Percentiles rank a stretch among this genome's conserved stretches.
These are phyloP conservation scores for Aspergillus alliaceus DNA, from an alignment of 2,329 filamentous ascomycete genomes.

Conservation along the genomic window DNA sequence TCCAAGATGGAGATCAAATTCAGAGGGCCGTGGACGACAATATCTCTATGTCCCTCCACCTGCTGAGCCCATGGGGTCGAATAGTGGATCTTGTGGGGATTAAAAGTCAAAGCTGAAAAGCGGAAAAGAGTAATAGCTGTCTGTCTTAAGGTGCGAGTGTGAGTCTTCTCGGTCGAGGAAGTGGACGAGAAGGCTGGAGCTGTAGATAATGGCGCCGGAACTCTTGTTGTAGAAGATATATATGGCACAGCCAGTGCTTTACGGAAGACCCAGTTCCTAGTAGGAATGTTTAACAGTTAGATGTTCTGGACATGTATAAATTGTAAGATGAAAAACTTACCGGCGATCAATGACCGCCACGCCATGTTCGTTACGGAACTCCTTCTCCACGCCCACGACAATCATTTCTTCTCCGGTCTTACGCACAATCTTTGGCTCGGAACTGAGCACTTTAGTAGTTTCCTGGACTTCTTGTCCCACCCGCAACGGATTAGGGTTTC, in stretches of 20 bases:
- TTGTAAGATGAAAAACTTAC: slow-evolving; percentile 32
- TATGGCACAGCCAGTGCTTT: slow-evolving; percentile 33
- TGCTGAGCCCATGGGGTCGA: slow-evolving; percentile 44
- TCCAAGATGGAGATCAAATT: slow-evolving; percentile 46
- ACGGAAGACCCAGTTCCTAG: slow-evolving; percentile 48
- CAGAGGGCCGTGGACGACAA: slow-evolving; percentile 46
- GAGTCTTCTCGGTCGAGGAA: slow-evolving; percentile 21
- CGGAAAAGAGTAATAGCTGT: slow-evolving; percentile 44
- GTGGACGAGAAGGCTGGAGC: slow-evolving; percentile 21
- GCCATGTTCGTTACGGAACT: slow-evolving; percentile 54
- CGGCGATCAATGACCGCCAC: slow-evolving; percentile 57
- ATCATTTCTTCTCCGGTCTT: slow-evolving; percentile 62
- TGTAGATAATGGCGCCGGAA: slow-evolving; percentile 3
- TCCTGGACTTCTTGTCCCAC: slow-evolving; percentile 60
- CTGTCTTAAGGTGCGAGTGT: slow-evolving; percentile 37
- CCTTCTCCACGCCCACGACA: slow-evolving; percentile 64
- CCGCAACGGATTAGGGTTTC: slow-evolving; percentile 42
- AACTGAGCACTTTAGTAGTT: slow-evolving; percentile 56
- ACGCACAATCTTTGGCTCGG: slow-evolving; percentile 55
- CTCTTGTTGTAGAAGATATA: slow-evolving; percentile 5
- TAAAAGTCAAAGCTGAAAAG: slow-evolving; percentile 47
- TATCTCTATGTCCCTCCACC: slow-evolving; percentile 43
- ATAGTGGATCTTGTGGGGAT: slow-evolving; percentile 48
- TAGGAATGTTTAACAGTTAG: neutral
- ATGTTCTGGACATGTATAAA: neutral